These are phyloP conservation scores for Sclerotinia sclerotiorum DNA, from an alignment of 2,329 filamentous ascomycete genomes.

Conservation along the genomic window DNA sequence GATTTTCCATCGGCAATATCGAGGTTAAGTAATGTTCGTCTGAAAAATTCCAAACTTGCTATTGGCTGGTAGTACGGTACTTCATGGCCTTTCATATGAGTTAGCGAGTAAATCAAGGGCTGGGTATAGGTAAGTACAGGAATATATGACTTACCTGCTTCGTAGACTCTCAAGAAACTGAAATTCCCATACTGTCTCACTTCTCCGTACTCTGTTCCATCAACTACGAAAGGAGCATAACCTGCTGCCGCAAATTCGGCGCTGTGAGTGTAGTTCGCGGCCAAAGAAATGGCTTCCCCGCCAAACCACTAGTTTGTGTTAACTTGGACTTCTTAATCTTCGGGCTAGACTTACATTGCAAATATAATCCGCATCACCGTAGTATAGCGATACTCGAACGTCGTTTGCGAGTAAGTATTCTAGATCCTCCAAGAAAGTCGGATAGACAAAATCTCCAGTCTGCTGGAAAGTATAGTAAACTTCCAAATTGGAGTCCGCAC, in stretches of 20 bases:
- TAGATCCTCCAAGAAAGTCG: slow-evolving; percentile 53
- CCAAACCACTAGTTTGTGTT: slow-evolving; percentile 46
- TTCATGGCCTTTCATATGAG: slow-evolving; percentile 28
- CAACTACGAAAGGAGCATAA: slow-evolving; percentile 57
- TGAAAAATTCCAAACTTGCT: slow-evolving; percentile 37
- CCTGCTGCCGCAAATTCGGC: slow-evolving; percentile 53
- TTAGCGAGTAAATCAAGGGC: slow-evolving; percentile 6
- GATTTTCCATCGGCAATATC: slow-evolving; percentile 47
- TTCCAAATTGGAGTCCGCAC: slow-evolving; percentile 35
- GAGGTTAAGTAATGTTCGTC: slow-evolving; percentile 34
- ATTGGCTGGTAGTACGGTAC: slow-evolving; percentile 36
- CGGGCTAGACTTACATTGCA: slow-evolving; percentile 28
- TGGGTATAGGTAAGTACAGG: background rate
- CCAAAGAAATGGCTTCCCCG: slow-evolving; percentile 57
- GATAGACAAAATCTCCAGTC: slow-evolving; percentile 61
- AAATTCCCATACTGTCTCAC: slow-evolving; percentile 60
- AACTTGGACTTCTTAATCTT: background rate
- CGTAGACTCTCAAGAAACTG: slow-evolving; percentile 35
- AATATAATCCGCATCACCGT: slow-evolving; percentile 51
- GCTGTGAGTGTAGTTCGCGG: slow-evolving; percentile 47
- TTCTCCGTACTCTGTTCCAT: slow-evolving; percentile 54
- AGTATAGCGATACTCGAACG: slow-evolving; percentile 54
- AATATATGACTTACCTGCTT: slow-evolving; percentile 26
- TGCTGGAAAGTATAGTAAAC: slow-evolving; percentile 48
- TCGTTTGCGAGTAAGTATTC: slow-evolving; percentile 48